Conservation (phyloP, 2,329 filamentous ascomycete genomes). For the Cercospora sp. region DNA sequence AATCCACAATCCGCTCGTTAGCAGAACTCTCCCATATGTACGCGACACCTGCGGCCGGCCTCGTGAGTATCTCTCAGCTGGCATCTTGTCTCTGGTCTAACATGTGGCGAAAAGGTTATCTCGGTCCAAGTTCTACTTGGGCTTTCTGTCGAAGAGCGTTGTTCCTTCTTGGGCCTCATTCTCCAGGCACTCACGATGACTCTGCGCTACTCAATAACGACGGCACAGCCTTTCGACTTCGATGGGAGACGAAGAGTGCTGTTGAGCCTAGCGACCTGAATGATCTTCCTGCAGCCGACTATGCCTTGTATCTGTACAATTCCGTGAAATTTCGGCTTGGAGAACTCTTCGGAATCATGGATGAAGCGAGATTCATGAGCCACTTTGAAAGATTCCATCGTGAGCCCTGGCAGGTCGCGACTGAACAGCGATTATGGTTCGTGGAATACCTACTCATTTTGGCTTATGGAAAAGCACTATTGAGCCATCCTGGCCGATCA, state of each 20-base stretch:
- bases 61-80: slow-evolving; percentile 37
- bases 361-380: slow-evolving; percentile 55
- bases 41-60: slow-evolving; percentile 13
- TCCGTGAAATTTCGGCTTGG: slow-evolving; percentile 59
- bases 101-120: slow-evolving; percentile 45
- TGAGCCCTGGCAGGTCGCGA: slow-evolving; percentile 29
- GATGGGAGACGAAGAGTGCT: slow-evolving; percentile 49
- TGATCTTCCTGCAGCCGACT: slow-evolving; percentile 54
- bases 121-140: slow-evolving; percentile 60
- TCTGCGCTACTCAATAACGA: slow-evolving; percentile 53
- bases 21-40: slow-evolving; percentile 11
- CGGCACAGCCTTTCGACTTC: slow-evolving; percentile 54
- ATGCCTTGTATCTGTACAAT: slow-evolving; percentile 56
- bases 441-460: slow-evolving; percentile 57
- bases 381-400: slow-evolving; percentile 47
- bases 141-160: slow-evolving; percentile 53
- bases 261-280: slow-evolving; percentile 38
- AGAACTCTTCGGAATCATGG: slow-evolving; percentile 57
- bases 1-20: slow-evolving; percentile 8
- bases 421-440: slow-evolving; percentile 49
- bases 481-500: slow-evolving; percentile 13
- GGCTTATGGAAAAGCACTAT: slow-evolving; percentile 58
- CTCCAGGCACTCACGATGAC: slow-evolving; percentile 46
- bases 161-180: slow-evolving; percentile 52
- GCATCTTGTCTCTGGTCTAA: background rate